Percentiles rank a stretch among this genome's conserved stretches.
Conservation (phyloP, 768 basidiomycete genomes). For the Amanita polypyramis region DNA sequence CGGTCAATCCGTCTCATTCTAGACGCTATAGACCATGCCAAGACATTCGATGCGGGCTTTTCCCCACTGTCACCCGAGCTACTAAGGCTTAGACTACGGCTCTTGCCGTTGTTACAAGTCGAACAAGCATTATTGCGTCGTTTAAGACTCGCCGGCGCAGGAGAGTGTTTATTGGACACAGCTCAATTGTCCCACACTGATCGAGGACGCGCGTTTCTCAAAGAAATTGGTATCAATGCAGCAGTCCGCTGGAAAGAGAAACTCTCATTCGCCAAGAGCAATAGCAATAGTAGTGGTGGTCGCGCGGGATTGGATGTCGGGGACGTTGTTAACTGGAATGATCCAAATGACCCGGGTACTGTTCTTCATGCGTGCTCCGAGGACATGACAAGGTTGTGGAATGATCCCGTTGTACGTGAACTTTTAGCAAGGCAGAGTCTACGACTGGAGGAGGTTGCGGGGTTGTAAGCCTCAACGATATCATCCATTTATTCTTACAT, state of each 20-base stretch:
- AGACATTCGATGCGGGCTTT: conserved; percentile 17
- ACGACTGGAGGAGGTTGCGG: conserved; percentile 56
- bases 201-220: conserved; percentile 18
- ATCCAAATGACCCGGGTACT: conserved; percentile 45
- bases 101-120: conserved; percentile 50
- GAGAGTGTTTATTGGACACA: conserved; percentile 20
- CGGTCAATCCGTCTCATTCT: conserved; percentile 57
- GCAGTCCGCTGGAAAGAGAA: conserved; percentile 37
- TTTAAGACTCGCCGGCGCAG: conserved; percentile 37
- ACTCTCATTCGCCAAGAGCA: conserved; percentile 29
- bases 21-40: conserved; percentile 35
- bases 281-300: conserved; percentile 15
- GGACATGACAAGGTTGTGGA: conserved; percentile 61
- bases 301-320: conserved; percentile 20
- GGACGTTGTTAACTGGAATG: conserved; percentile 29
- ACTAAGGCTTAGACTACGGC: conserved; percentile 43
- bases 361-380: conserved; percentile 47
- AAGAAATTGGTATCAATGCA: conserved; percentile 47
- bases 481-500: not conserved
- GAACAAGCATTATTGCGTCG: conserved; percentile 50
- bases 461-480: conserved; percentile 43
- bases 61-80: conserved; percentile 31
- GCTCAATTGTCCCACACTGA: conserved; percentile 17
- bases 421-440: conserved; percentile 44
- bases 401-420: conserved; percentile 38